Evolutionary conservation across 176 grass and related monocot genomes (phyloP), one percentile per base, ranked within the genome.

Genomic region (Typha latifolia): DNA sequence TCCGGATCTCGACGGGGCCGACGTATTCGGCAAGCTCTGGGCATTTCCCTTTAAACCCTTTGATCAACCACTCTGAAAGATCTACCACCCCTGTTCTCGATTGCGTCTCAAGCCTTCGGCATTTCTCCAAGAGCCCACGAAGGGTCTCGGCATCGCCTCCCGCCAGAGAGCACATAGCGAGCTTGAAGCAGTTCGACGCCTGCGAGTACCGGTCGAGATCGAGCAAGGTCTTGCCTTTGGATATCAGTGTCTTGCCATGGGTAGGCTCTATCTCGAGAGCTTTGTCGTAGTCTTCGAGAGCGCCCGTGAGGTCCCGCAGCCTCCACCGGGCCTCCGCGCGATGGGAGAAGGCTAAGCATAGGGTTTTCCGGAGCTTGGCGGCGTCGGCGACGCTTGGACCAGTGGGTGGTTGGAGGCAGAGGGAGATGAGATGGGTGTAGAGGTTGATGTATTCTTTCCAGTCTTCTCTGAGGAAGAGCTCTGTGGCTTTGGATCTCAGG

Each of bases 391-490:
- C 32, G 15, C 29, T 4, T 37, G 34, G 34, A 37, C 7, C 34
- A 4, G 34, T 6, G 34, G 34, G 34, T 37, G 34, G 5, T 37
- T 6, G 12, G 51, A 24, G 24, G 68, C 62, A 79, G 66, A 77
- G 64, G 65, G 80, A 80, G 32, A 96, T 71, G 56, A 96, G 77
- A 63, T 74, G 75, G 62, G 88, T 73, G 80, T 82, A 89, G 62
- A 86, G 88, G 74, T 66, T 78, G 80, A 81, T 84, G 67, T 91
- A 96, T 48, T 84, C 85, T 18, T 69, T 51, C 93, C 93, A 91
- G 74, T 91, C 78, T 64, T 96, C 85, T 63, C 85, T 88, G 64
- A 89, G 75, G 62, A 57, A 10, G 52, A 57, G 52, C 52, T 57
- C 52, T 15, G 52, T 57, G 52, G 52, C 52, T 57, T 57, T 57